Conservation (phyloP, 2,329 filamentous ascomycete species). For the Leptosphaerulina australis region DNA sequence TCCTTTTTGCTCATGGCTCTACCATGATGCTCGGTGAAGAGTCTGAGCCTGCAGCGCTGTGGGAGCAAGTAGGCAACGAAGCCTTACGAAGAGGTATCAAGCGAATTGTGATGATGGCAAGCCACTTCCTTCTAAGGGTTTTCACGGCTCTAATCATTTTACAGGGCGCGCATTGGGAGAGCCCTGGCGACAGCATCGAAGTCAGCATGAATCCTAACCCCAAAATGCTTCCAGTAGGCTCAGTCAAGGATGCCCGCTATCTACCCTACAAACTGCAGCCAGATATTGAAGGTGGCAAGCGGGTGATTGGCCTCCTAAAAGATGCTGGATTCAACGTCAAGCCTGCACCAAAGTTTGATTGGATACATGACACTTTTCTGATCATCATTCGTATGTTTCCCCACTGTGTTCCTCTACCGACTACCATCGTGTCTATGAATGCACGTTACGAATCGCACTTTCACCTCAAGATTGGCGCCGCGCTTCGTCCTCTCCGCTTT, state of each 20-base stretch:
- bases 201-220: conserved; percentile 64
- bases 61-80: conserved; percentile 66
- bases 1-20: conserved; percentile 70
- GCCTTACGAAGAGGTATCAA: conserved; percentile 63
- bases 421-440: conserved; percentile 61
- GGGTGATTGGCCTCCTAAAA: conserved; percentile 53
- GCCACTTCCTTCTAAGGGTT: not conserved
- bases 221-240: conserved; percentile 5
- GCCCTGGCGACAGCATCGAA: conserved; percentile 56
- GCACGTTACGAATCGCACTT: conserved; percentile 59
- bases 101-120: conserved; percentile 66
- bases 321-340: conserved; percentile 59
- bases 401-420: conserved; percentile 61
- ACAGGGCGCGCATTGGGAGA: conserved; percentile 68
- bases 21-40: conserved; percentile 73
- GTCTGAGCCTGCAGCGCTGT: conserved; percentile 63
- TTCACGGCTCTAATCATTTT: not conserved
- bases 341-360: conserved; percentile 62
- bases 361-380: conserved; percentile 63
- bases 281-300: conserved; percentile 58
- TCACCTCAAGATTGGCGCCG: conserved; percentile 61
- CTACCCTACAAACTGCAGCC: conserved; percentile 65
- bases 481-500: conserved; percentile 59
- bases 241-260: conserved; percentile 53
- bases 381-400: conserved; percentile 72